Base-by-base conservation (phyloP, 441 rosid species). In the Caryocar brasiliense region DNA sequence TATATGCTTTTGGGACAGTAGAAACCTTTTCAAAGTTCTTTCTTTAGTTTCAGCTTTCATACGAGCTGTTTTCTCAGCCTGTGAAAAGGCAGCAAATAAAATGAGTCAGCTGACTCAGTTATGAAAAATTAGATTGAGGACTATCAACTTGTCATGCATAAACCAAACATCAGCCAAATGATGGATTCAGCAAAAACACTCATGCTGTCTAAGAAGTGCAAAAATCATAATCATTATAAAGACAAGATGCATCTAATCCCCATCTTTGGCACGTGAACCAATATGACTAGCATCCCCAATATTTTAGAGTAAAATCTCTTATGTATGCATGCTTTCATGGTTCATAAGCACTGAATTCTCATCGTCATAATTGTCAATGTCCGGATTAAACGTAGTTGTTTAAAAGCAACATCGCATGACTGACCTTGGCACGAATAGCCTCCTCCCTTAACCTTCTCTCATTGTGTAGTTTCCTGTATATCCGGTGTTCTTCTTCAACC, bases 21-120 rank as follows among this genome's bases (percentile, higher is more conserved):
- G 60, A 73, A 87, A 87, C 62, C 70, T 83, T 65, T 71, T 77
- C 67, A 87, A 62, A 29, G 96, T 81, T 69, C 51, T 72, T 54
- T 80, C 80, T 76, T 91, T 81, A 36, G 69, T 77, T 70, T 85
- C 81, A 35, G 91, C 85, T 79, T 85, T 91, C 75, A 87, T 57
- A 7, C 56, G 71, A 46, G 84, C 82, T 46, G 72, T 65, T 70
- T 66, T 85, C 54, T 83, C 77, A 38, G 78, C 82, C 98, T 91
- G 71, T 56, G 40, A 56, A 47, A 35, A 64, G 24, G 33, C 25
- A 44, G 66, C 33, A 64, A 41, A 57, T 15, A 30, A 17, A 20
- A 27, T 21, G 27, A 30, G 15, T 40, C 14, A 25, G 10, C 11
- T 32, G 23, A 24, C 20, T 28, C 32, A 35, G 37, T 18, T 41